A percentile compares a stretch with the other conserved stretches of the same genome.
Conservation (phyloP, 306 rosid genomes). For the Sicyos baderoa region DNA sequence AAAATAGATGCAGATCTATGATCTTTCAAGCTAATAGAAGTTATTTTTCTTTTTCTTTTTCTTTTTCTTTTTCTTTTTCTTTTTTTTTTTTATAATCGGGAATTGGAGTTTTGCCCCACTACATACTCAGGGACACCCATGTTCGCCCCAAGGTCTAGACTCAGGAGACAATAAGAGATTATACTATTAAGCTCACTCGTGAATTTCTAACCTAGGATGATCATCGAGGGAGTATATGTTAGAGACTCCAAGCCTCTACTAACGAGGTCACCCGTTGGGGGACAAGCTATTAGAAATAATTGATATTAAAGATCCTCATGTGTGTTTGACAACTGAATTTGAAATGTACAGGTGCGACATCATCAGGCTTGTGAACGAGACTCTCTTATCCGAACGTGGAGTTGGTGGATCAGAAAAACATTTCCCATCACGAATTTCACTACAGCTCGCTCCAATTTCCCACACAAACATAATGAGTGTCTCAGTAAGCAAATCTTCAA, state of each 20-base stretch:
- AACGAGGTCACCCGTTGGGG: no score
- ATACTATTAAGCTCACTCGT: no score
- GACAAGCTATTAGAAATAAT: not conserved
- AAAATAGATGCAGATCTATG: not conserved
- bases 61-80: no score
- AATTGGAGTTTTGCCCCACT: no score
- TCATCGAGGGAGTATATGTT: no score
- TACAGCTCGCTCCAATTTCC: conserved; percentile 60
- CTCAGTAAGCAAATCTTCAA: conserved; percentile 81
- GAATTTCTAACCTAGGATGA: no score
- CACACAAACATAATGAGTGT: conserved; percentile 58
- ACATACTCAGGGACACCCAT: no score
- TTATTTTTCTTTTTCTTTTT: no score
- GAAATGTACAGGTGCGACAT: conserved; percentile 52
- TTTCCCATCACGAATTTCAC: conserved; percentile 70
- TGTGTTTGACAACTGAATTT: not conserved
- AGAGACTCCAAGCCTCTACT: no score
- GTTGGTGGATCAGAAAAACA: conserved; percentile 77
- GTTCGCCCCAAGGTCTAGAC: no score
- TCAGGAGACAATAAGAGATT: no score
- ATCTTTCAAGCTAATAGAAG: conserved; percentile 9
- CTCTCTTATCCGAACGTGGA: conserved; percentile 59
- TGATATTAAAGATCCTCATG: not conserved
- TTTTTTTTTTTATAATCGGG: no score
- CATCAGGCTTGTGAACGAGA: conserved; percentile 52